Base-by-base conservation (phyloP, 1,284 basidiomycete species). In the Spongiforma sp. region DNA sequence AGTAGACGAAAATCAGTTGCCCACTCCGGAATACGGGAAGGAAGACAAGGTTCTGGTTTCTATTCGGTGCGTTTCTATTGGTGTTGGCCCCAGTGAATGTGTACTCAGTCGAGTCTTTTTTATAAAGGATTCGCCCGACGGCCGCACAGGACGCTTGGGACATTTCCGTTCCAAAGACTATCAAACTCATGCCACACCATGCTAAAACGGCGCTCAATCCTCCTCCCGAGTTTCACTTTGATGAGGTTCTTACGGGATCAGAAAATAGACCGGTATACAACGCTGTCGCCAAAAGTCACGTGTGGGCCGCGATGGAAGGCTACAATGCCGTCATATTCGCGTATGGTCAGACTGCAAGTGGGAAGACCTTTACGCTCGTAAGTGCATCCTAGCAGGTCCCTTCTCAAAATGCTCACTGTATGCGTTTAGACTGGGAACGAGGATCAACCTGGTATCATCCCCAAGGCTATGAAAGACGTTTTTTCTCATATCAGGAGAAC, bases 251-350 rank as follows among this genome's bases (percentile, higher is more conserved):
- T 54, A 94, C 90, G 2, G 91, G 91, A 0, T 89, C 91, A 1
- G 88, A 91, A 62, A 99, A 98, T 76, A 91, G 92, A 66, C 87
- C 89, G 1, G 85, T 97, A 0, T 99, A 99, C 77, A 86, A 86
- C 37, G 87, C 90, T 7, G 90, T 95, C 2, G 96, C 95, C 0
- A 86, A 89, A 15, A 91, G 91, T 2, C 94, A 98, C 72, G 94
- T 99, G 1, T 86, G 88, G 66, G 93, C 94, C 24, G 93, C 95
- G 15, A 98, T 98, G 94, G 95, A 98, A 59, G 97, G 96, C 14
- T 99, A 90, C 82, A 99, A 99, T 76, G 89, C 95, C 15, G 94
- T 98, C 68, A 89, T 97, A 58, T 98, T 98, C 72, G 95, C 95
- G 0, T 97, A 98, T 68, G 95, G 95, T 1, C 92, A 94, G 72